Evolutionary conservation across 441 rosid genomes (phyloP), one percentile per base, ranked within the genome.

Genomic region (Erodium moschatum): DNA sequence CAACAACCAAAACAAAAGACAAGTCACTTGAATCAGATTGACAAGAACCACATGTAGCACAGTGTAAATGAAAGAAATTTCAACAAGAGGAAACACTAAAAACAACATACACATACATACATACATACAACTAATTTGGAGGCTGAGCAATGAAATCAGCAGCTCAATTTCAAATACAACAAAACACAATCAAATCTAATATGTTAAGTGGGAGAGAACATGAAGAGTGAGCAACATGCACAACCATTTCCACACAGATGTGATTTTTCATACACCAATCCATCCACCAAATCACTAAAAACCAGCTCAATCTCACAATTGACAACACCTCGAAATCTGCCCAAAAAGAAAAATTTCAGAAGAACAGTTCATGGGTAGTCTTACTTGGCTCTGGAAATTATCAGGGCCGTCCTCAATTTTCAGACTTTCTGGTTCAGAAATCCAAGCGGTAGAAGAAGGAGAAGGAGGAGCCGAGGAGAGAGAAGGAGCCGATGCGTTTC

Each of bases 351-450:
- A 24, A 0, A 0, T 24, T 24, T 24, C 27, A 74, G 77, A 74
- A 74, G 35, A 70, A 70, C 66, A 24, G 27, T 64, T 21, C 52
- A 64, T 70, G 75, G 80, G 75, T 75, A 33, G 19, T 69, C 87
- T 79, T 78, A 83, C 84, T 78, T 74, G 85, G 74, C 76, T 76
- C 71, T 13, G 67, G 71, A 82, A 75, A 76, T 82, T 89, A 86
- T 84, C 80, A 79, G 82, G 90, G 86, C 70, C 64, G 65, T 42
- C 65, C 70, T 61, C 64, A 38, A 42, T 62, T 52, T 62, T 29
- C 54, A 54, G 35, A 16, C 61, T 33, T 56, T 46, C 68, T 18
- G 72, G 77, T 50, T 50, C 67, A 67, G 72, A 38, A 68, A 66
- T 11, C 65, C 21, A 58, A 67, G 65, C 64, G 31, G 69, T 67